These are phyloP conservation scores for Haematococcus lacustris DNA, from an alignment of 139 green algal species.

Conservation along the genomic window DNA sequence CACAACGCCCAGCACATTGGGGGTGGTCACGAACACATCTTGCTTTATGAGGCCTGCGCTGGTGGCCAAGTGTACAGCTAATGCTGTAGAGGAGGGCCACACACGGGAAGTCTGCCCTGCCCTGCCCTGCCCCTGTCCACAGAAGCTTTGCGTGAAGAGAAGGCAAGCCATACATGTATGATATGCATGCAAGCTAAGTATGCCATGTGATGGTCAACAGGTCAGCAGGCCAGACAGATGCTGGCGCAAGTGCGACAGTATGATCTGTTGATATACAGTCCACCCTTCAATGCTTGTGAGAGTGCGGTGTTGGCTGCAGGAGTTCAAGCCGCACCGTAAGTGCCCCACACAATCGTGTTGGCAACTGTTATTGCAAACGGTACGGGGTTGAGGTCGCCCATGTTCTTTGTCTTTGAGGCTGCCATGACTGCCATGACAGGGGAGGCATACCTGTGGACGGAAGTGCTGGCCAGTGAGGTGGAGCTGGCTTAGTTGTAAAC, in stretches of 20 bases:
- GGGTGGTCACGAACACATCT: slow-evolving; percentile 35
- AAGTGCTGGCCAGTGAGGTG: not conserved
- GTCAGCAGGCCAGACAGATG: no score
- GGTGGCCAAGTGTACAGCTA: not conserved
- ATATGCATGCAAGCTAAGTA: no score
- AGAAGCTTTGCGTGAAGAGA: not conserved
- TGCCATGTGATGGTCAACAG: no score
- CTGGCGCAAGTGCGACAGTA: no score
- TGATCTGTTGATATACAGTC: no score
- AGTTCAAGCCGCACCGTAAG: slow-evolving; percentile 26
- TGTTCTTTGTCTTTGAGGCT: not conserved
- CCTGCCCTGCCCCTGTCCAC: not conserved
- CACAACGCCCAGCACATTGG: slow-evolving; percentile 37
- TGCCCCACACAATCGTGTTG: slow-evolving; percentile 51
- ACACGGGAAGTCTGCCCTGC: not conserved
- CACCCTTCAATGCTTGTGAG: no score
- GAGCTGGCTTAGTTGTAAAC: not conserved
- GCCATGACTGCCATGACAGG: not conserved
- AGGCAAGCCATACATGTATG: not conserved
- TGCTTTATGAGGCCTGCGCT: slow-evolving; percentile 26
- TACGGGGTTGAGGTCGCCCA: slow-evolving; percentile 44
- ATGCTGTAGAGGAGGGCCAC: not conserved
- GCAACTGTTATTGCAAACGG: slow-evolving; percentile 46
- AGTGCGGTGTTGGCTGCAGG: not conserved
- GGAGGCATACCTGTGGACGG: not conserved